phyloP scores from a whole-genome alignment of 139 green algal species.

The Tetradesmus obliquus region DNA sequence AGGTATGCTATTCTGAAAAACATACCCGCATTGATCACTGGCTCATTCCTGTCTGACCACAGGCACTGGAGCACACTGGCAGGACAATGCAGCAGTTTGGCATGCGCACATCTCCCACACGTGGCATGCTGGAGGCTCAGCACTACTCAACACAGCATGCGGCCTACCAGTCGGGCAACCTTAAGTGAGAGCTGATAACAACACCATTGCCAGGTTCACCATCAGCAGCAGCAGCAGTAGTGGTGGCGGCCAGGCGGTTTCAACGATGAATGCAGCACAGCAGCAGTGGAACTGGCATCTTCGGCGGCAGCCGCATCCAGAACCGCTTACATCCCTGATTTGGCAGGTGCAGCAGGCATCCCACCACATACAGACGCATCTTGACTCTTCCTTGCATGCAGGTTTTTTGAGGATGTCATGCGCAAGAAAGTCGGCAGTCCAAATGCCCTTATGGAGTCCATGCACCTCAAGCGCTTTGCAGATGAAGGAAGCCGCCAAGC shows the following conservation, averaged over 20 bases:
- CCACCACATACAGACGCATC: background rate
- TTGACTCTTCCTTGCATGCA: slow-evolving; percentile 16
- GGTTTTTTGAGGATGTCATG: slow-evolving; percentile 76
- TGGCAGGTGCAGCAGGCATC: background rate
- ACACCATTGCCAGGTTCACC: background rate
- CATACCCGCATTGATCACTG: background rate
- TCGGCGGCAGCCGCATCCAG: no score
- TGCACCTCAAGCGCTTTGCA: slow-evolving; percentile 70
- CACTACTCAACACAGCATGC: slow-evolving; percentile 58
- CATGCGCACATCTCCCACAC: slow-evolving; percentile 48
- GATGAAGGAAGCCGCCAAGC: slow-evolving; percentile 45
- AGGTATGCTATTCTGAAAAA: background rate
- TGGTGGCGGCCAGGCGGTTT: background rate
- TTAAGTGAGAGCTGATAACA: slow-evolving; percentile 46
- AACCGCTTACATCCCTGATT: background rate
- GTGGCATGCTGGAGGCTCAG: slow-evolving; percentile 66
- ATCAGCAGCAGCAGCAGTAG: background rate
- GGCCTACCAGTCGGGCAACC: slow-evolving; percentile 49
- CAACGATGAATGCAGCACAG: no score
- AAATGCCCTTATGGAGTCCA: slow-evolving; percentile 67
- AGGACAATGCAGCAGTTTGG: slow-evolving; percentile 28
- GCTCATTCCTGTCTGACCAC: background rate
- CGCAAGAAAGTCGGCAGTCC: slow-evolving; percentile 58
- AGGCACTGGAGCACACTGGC: slow-evolving; percentile 38
- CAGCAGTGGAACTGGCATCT: no score